Evolutionary conservation across 495 filamentous ascomycete genomes (phyloP).

Genomic region (Neurospora sp.): DNA sequence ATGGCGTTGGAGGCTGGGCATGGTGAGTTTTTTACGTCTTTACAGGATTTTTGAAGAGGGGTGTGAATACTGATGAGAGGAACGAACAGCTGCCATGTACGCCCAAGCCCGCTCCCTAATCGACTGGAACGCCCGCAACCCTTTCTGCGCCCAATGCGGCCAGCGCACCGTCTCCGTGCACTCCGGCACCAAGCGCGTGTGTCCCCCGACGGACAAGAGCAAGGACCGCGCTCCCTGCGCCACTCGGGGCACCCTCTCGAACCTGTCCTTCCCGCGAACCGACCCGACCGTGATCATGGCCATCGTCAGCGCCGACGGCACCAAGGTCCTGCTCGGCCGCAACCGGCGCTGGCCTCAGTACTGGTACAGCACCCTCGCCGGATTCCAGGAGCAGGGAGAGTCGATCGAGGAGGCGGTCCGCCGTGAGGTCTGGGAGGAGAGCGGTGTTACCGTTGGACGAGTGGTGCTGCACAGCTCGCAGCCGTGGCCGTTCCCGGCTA

Average conservation of each 20-base stretch:
- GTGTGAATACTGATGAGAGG: not conserved
- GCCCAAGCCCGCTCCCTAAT: slow-evolving; percentile 82
- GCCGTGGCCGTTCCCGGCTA: slow-evolving; percentile 59
- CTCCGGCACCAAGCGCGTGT: slow-evolving; percentile 82
- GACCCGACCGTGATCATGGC: slow-evolving; percentile 96
- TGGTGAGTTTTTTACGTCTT: slow-evolving; percentile 18
- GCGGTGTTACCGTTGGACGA: slow-evolving; percentile 71
- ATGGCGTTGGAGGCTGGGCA: slow-evolving; percentile 32
- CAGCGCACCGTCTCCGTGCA: slow-evolving; percentile 75
- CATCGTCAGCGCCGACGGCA: slow-evolving; percentile 63
- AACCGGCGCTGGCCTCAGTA: slow-evolving; percentile 70
- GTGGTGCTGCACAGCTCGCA: slow-evolving; percentile 90
- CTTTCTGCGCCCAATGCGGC: slow-evolving; percentile 83
- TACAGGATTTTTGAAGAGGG: not conserved
- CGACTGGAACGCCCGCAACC: slow-evolving; percentile 93
- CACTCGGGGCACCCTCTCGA: slow-evolving; percentile 66
- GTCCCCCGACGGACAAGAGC: slow-evolving; percentile 66
- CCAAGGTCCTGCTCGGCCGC: slow-evolving; percentile 73
- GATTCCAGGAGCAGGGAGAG: slow-evolving; percentile 93
- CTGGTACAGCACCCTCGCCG: slow-evolving; percentile 87
- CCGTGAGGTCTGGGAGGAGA: slow-evolving; percentile 93
- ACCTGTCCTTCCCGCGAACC: slow-evolving; percentile 85
- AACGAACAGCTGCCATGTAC: slow-evolving; percentile 64
- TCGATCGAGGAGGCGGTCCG: slow-evolving; percentile 91
- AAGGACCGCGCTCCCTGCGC: slow-evolving; percentile 57